These are phyloP conservation scores for Capsicum chinense DNA, from an alignment of 257 asterid species.

Conservation along the genomic window DNA sequence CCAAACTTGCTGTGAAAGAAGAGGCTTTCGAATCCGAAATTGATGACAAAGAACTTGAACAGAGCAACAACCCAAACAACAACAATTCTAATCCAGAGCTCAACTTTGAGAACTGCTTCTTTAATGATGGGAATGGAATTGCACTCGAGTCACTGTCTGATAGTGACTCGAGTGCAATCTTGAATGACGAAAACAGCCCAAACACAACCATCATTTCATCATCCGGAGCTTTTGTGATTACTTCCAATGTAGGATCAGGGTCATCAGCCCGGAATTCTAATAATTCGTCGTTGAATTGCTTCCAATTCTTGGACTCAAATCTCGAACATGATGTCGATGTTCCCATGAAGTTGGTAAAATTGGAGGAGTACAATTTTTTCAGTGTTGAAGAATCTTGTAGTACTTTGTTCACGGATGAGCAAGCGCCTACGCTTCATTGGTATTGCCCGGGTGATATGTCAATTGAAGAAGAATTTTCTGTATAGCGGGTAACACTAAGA, in stretches of 20 bases:
- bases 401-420: constrained; percentile 75
- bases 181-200: constrained; percentile 70
- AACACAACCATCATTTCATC: constrained; percentile 55
- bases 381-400: constrained; percentile 75
- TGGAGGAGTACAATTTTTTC: constrained; percentile 81
- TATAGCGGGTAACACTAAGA: background rate
- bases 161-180: constrained; percentile 81
- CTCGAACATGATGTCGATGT: constrained; percentile 35
- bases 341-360: constrained; percentile 48
- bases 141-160: no score
- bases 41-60: constrained; percentile 40
- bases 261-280: constrained; percentile 17
- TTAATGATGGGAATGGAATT: no score
- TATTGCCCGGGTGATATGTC: constrained; percentile 68
- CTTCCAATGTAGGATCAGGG: background rate
- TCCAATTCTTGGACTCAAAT: constrained; percentile 42
- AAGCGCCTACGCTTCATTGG: constrained; percentile 87
- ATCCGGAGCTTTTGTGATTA: constrained; percentile 42
- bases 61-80: constrained; percentile 26
- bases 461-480: constrained; percentile 41
- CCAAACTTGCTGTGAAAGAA: constrained; percentile 51
- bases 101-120: constrained; percentile 34
- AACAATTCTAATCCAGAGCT: constrained; percentile 39
- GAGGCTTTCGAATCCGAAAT: constrained; percentile 54
- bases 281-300: constrained; percentile 29